These are phyloP conservation scores for Spathaspora hagerdaliae DNA, from an alignment of 805 yeast genomes.

Conservation along the genomic window DNA sequence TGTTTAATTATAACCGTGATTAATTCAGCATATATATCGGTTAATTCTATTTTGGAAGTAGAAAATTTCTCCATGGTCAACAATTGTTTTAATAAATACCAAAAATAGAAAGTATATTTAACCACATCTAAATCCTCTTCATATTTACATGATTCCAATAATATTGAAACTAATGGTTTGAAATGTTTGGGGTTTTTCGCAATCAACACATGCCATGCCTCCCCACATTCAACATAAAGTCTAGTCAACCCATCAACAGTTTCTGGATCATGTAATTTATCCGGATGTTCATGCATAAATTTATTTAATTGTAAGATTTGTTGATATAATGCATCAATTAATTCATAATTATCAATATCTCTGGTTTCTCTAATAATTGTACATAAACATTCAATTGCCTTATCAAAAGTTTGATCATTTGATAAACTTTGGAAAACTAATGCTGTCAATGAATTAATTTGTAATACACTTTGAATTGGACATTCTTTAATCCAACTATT, in stretches of 20 bases:
- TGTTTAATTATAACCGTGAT: constrained; percentile 62
- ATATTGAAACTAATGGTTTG: constrained; percentile 66
- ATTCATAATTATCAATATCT: constrained; percentile 60
- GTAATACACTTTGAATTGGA: constrained; percentile 65
- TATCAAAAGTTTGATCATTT: constrained; percentile 70
- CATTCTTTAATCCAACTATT: constrained; percentile 90
- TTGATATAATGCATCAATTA: constrained; percentile 64
- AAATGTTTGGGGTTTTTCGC: constrained; percentile 69
- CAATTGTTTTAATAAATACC: constrained; percentile 79
- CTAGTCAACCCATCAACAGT: constrained; percentile 67
- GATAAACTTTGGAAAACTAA: constrained; percentile 60
- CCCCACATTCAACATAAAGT: constrained; percentile 88
- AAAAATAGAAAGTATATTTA: constrained; percentile 85
- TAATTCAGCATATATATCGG: constrained; percentile 55
- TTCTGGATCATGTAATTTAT: constrained; percentile 57
- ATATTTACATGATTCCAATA: constrained; percentile 66
- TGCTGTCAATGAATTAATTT: constrained; percentile 58
- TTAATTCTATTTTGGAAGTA: constrained; percentile 46
- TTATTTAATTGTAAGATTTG: constrained; percentile 63
- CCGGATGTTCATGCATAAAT: constrained; percentile 29
- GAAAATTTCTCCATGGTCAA: constrained; percentile 56
- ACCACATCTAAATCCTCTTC: constrained; percentile 86
- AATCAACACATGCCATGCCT: constrained; percentile 87
- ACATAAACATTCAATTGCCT: constrained; percentile 82
- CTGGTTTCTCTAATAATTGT: constrained; percentile 78